Percentiles rank a stretch among this genome's conserved stretches.
These are phyloP conservation scores for Marasmius oreades DNA, from an alignment of 1,284 basidiomycete genomes.

Conservation along the genomic window DNA sequence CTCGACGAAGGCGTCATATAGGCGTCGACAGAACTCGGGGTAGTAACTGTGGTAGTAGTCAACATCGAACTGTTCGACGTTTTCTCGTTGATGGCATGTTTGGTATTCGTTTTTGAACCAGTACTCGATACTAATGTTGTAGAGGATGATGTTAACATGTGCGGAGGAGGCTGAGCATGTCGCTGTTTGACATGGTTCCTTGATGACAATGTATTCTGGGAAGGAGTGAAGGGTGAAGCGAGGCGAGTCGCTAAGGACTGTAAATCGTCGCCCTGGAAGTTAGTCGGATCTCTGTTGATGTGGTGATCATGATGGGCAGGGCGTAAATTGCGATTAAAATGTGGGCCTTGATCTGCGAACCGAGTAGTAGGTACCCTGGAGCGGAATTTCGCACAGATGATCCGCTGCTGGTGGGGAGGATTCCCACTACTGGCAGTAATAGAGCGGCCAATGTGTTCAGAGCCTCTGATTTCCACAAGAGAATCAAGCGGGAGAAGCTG, in stretches of 20 bases:
- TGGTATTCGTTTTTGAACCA: constrained; percentile 10
- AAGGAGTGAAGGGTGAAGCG: too few species aligned
- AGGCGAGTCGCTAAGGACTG: too few species aligned
- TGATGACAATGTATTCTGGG: too few species aligned
- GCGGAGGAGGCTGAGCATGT: too few species aligned
- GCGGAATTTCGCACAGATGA: constrained; percentile 52
- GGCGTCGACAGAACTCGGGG: too few species aligned
- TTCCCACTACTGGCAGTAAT: constrained; percentile 18
- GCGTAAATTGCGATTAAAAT: background rate
- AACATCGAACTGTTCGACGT: background rate
- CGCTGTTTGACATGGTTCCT: too few species aligned
- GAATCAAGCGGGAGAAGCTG: constrained; percentile 39
- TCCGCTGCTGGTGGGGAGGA: constrained; percentile 21
- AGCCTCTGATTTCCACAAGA: constrained; percentile 41
- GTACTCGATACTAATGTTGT: background rate
- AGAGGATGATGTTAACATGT: background rate
- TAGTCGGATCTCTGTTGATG: background rate
- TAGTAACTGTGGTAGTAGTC: too few species aligned
- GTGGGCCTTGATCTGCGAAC: background rate
- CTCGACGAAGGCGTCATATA: too few species aligned
- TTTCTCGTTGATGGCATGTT: constrained; percentile 8
- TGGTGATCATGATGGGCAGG: background rate
- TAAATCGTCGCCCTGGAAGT: constrained; percentile 1
- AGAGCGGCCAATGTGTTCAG: constrained; percentile 39
- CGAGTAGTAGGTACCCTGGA: constrained; percentile 10